Conservation (phyloP, 116 monocot species). For the Cymodocea nodosa region DNA sequence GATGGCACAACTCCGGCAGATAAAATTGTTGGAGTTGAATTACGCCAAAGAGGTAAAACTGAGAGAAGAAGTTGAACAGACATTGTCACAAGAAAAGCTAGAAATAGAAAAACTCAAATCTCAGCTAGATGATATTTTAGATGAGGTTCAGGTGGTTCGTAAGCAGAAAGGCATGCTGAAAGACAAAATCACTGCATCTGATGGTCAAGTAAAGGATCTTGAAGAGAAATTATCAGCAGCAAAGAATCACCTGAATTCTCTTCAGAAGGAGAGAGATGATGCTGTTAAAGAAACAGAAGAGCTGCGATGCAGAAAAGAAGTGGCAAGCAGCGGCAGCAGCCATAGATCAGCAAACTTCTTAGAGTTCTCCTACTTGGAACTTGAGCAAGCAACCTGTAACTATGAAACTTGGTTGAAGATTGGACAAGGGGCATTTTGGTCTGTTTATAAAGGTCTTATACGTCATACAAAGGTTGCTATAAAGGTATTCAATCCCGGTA, state of each 20-base stretch:
- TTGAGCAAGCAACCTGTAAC: conserved; percentile 43
- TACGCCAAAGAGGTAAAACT: conserved; percentile 32
- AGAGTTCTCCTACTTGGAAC: conserved; percentile 48
- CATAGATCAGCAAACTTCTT: conserved; percentile 20
- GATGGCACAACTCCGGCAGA: conserved; percentile 14
- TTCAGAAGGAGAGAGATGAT: conserved; percentile 26
- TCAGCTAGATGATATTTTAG: conserved; percentile 16
- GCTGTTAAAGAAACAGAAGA: conserved; percentile 39
- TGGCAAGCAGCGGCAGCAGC: neutral
- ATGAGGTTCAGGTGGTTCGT: conserved; percentile 23
- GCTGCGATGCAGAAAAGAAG: conserved; percentile 14
- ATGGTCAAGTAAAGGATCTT: conserved; percentile 24
- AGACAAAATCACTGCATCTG: conserved; percentile 15
- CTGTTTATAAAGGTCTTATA: conserved; percentile 63
- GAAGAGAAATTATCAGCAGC: conserved; percentile 39
- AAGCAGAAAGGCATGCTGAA: conserved; percentile 29
- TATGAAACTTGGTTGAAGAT: conserved; percentile 51
- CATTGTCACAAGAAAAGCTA: conserved; percentile 13
- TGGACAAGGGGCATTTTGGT: conserved; percentile 76
- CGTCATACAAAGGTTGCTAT: conserved; percentile 52
- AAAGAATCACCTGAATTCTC: conserved; percentile 11
- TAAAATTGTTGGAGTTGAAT: conserved; percentile 18
- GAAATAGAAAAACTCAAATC: conserved; percentile 25
- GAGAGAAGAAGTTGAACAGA: conserved; percentile 30
- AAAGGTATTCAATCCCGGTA: conserved; percentile 45